Evolutionary conservation across 306 rosid genomes (phyloP).

Genomic region (Calophaca sinica): DNA sequence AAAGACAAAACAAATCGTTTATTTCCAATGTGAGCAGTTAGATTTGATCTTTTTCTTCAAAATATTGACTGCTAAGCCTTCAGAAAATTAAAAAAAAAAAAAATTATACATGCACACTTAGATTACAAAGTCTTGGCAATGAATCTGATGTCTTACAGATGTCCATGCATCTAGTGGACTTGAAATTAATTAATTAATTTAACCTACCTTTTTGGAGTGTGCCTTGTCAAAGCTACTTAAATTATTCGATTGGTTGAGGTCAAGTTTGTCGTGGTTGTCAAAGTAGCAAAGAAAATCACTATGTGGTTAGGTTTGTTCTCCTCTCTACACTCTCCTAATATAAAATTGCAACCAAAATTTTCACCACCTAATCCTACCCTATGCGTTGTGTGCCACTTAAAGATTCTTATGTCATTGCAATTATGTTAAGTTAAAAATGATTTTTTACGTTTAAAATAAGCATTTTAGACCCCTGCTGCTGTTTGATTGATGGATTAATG

Average conservation of each 20-base stretch:
- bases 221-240: constrained; percentile 48
- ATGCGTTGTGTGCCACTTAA: constrained; percentile 53
- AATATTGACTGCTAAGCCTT: constrained; percentile 58
- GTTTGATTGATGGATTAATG: constrained; percentile 41
- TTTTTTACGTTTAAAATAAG: constrained; percentile 40
- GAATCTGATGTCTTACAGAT: constrained; percentile 50
- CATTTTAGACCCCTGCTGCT: constrained; percentile 37
- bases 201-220: constrained; percentile 41
- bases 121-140: constrained; percentile 50
- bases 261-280: constrained; percentile 61
- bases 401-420: constrained; percentile 63
- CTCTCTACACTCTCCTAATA: constrained; percentile 37
- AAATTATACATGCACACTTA: neutral
- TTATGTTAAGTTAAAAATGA: constrained; percentile 52
- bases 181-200: constrained; percentile 23
- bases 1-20: constrained; percentile 27
- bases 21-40: constrained; percentile 58
- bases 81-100: neutral
- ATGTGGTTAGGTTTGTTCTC: constrained; percentile 71
- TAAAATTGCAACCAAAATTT: constrained; percentile 43
- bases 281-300: constrained; percentile 58
- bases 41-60: constrained; percentile 54
- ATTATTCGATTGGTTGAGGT: constrained; percentile 49
- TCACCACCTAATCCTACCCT: constrained; percentile 77
- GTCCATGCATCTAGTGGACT: constrained; percentile 55